These are phyloP conservation scores for Diplocarpon rosae DNA, from an alignment of 2,329 filamentous ascomycete genomes.

Conservation along the genomic window DNA sequence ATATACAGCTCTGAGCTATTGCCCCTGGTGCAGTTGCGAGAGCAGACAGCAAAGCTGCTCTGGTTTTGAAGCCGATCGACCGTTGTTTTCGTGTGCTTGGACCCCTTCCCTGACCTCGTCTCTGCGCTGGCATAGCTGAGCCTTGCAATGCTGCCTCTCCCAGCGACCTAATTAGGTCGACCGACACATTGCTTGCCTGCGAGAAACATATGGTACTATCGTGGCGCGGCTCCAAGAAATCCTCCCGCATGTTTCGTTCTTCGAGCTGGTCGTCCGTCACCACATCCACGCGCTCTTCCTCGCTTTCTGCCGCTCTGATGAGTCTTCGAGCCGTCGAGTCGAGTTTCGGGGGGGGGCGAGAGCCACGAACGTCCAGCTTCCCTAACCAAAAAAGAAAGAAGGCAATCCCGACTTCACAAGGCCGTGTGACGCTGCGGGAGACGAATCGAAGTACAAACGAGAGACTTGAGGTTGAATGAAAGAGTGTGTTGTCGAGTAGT, in stretches of 20 bases:
- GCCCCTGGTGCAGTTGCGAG: slow-evolving; percentile 22
- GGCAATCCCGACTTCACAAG: slow-evolving; percentile 9
- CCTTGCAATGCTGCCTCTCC: neutral
- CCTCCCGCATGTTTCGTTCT: slow-evolving; percentile 23
- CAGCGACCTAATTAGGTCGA: neutral
- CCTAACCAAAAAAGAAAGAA: slow-evolving; percentile 18
- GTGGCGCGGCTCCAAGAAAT: slow-evolving; percentile 8
- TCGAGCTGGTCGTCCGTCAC: slow-evolving; percentile 4
- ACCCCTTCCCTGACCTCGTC: slow-evolving; percentile 3
- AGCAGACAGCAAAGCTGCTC: slow-evolving; percentile 22
- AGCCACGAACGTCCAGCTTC: neutral
- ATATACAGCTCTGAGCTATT: slow-evolving; percentile 40
- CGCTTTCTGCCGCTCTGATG: slow-evolving; percentile 6
- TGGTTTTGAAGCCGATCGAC: slow-evolving; percentile 16
- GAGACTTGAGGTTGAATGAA: slow-evolving; percentile 1
- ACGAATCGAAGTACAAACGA: slow-evolving; percentile 19
- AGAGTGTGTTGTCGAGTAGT: neutral
- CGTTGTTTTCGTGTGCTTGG: slow-evolving; percentile 15
- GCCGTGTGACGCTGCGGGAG: slow-evolving; percentile 4
- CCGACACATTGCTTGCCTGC: slow-evolving; percentile 12
- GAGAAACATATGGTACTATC: slow-evolving; percentile 10
- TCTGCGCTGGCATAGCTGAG: slow-evolving; percentile 5
- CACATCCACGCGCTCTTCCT: slow-evolving; percentile 16
- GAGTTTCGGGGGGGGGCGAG: slow-evolving; percentile 10
- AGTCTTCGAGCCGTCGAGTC: slow-evolving; percentile 9